Conservation (phyloP, 306 rosid genomes). For the Trifolium fragiferum region DNA sequence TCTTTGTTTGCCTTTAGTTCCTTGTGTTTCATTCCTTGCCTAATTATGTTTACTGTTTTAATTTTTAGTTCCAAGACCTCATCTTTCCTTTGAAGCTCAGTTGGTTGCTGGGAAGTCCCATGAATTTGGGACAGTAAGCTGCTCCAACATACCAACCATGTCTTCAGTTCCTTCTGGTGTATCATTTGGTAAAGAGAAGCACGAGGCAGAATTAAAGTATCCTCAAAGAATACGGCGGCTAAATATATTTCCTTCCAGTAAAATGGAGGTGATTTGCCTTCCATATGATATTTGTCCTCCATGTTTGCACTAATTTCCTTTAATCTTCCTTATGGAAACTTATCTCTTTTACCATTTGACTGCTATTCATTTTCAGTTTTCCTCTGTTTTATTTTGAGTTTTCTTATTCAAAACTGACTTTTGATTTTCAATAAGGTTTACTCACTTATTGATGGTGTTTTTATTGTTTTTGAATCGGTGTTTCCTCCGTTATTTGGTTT, state of each 20-base stretch:
- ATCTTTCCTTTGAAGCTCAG: constrained; percentile 97
- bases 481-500: too few species aligned
- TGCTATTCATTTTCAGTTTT: constrained; percentile 1
- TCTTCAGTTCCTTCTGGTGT: constrained; percentile 63
- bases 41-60: constrained; percentile 44
- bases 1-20: constrained; percentile 22
- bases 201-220: constrained; percentile 82
- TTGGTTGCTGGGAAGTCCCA: constrained; percentile 91
- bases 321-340: constrained; percentile 9
- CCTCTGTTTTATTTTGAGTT: constrained; percentile 1
- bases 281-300: neutral
- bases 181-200: constrained; percentile 82
- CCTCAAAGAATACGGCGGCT: constrained; percentile 93
- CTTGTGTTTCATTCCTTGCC: constrained; percentile 25
- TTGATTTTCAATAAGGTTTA: constrained; percentile 3
- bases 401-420: constrained; percentile 6
- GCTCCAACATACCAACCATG: constrained; percentile 68
- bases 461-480: neutral
- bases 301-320: constrained; percentile 10
- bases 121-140: constrained; percentile 75
- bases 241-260: constrained; percentile 80
- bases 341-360: neutral
- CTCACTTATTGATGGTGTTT: constrained; percentile 4
- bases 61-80: constrained; percentile 89
- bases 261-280: constrained; percentile 72